These are phyloP conservation scores for Nevesoporus exiguus DNA, from an alignment of 768 basidiomycete species.

Conservation along the genomic window DNA sequence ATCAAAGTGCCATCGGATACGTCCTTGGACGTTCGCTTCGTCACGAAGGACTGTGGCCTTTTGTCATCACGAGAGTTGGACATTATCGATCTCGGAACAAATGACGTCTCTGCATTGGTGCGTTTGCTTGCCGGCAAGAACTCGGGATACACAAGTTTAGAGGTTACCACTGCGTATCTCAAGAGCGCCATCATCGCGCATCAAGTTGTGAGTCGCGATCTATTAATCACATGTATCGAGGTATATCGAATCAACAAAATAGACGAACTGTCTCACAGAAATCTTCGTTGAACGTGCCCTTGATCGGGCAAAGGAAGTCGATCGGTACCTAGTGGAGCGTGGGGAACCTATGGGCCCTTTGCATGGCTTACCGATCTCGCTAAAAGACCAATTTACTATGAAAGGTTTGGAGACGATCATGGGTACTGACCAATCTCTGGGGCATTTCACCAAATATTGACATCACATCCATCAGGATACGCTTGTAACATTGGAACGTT, in stretches of 20 bases:
- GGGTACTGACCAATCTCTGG: constrained; percentile 30
- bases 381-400: constrained; percentile 55
- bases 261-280: constrained; percentile 30
- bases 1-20: constrained; percentile 18
- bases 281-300: constrained; percentile 27
- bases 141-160: constrained; percentile 24
- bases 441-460: neutral
- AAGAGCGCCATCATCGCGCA: constrained; percentile 29
- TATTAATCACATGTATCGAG: neutral
- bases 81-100: constrained; percentile 23
- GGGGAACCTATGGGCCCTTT: constrained; percentile 38
- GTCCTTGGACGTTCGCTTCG: constrained; percentile 17
- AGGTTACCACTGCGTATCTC: constrained; percentile 28
- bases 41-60: constrained; percentile 22
- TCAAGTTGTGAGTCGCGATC: constrained; percentile 18
- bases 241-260: neutral
- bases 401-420: constrained; percentile 60
- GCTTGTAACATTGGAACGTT: constrained; percentile 55
- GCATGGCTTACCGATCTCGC: constrained; percentile 43
- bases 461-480: constrained; percentile 38
- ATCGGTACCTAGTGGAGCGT: constrained; percentile 18
- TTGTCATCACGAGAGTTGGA: constrained; percentile 22
- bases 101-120: constrained; percentile 23
- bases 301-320: constrained; percentile 26
- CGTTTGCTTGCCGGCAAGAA: constrained; percentile 18